Base-by-base conservation (phyloP, 2,329 filamentous ascomycete species). In the Aureobasidium sp. region DNA sequence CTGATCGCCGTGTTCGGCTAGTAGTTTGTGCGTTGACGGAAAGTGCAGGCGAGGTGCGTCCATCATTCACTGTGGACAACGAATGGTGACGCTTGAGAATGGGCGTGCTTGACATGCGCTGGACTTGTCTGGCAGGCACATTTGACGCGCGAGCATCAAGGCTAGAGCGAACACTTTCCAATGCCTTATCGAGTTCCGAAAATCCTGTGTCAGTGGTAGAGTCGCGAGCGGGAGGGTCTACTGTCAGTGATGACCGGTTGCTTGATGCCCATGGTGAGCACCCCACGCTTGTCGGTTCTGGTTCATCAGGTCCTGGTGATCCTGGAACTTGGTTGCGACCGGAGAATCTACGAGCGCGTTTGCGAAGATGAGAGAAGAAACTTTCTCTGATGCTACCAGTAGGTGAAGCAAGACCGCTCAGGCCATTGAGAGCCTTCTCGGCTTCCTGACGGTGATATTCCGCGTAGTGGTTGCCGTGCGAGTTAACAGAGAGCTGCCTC, bases 301-400 rank as follows among this genome's bases (percentile, higher is more conserved):
- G 79, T 70, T 97, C 93, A 67, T 97, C 92, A 61, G 87, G 86
- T 47, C 83, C 85, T 9, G 91, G 88, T 21, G 91, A 90, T 63
- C 88, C 85, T 8, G 90, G 87, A 15, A 86, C 86, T 71, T 93
- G 90, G 71, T 96, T 91, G 62, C 93, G 87, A 50, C 94, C 94
- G 30, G 94, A 99, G 64, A 99, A 87, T 67, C 94, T 84, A 67
- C 94, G 85, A 32, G 95, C 94, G 55, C 93, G 87, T 76, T 99
- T 99, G 62, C 94, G 85, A 8, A 99, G 82, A 72, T 99, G 94
- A 0, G 94, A 97, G 77, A 99, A 99, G 79, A 99, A 99, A 74
- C 94, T 91, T 74, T 99, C 94, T 71, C 95, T 95, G 62, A 91
- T 89, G 21, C 84, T 89, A 68, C 83, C 87, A 0, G 87, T 86